Base-by-base conservation (phyloP, 306 rosid species). In the Heteromeles arbutifolia region DNA sequence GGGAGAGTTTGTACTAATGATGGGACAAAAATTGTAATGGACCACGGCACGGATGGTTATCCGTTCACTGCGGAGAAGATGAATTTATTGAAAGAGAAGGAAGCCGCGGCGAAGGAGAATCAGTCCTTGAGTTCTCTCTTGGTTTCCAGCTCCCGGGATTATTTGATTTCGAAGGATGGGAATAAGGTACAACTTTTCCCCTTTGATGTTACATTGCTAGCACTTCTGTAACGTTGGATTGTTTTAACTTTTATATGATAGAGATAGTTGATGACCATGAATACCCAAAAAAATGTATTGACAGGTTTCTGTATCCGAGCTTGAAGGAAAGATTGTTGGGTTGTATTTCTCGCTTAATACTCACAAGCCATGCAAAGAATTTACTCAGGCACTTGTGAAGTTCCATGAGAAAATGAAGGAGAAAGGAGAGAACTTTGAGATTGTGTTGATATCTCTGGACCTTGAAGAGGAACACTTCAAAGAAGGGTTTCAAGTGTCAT, bases 371-470 rank as follows among this genome's bases (percentile, higher is more conserved):
- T 87, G 87, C 72, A 10, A 32, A 31, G 84, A 77, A 26, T 87
- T 87, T 76, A 82, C 81, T 31, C 56, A 76, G 21, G 57, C 32
- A 50, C 91, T 87, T 31, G 34, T 78, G 66, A 84, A 80, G n/a
- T 65, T 76, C 66, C 81, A 85, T 62, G 56, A 81, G 76, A 70
- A 48, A 44, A 73, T 87, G 34, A 83, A 80, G 81, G 85, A 62
- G 74, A 85, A 74, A 56, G 91, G 91, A 26, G 84, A 80, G 74
- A 76, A 29, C n/a, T 87, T 87, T 82, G 91, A 87, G 83, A 52
- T 87, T 66, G 87, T 87, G 73, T 74, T 83, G 61, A 74, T 87
- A 73, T 26, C 91, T 63, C 65, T 87, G 5, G 85, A 85, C 78
- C 1, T 10, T 48, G 82, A 83, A 68, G 85, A 87, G 10, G 85